Base-by-base conservation (phyloP, 345 rosid species). In the Acer saccharum region DNA sequence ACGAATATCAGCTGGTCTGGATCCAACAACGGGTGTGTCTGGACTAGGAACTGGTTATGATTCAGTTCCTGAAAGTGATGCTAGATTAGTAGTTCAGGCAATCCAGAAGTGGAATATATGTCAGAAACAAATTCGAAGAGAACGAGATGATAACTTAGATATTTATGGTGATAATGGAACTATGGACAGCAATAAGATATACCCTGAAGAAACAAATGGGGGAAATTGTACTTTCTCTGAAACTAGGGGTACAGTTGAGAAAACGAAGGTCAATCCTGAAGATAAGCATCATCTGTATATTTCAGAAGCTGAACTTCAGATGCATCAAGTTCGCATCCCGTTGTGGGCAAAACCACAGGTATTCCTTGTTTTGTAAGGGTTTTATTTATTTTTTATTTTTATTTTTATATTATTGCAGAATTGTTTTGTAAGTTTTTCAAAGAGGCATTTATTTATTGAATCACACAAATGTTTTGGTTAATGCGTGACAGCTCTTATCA, bases 21-120 rank as follows among this genome's bases (percentile, higher is more conserved):
- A 89, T 80, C 50, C 80, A 58, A 80, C 75, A 1, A 54, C 84
- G 23, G 68, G 60, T 23, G 62, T 81, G 41, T 71, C 88, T 60
- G 86, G 88, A 77, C 76, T 79, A 52, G 78, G 74, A 68, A 68
- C 79, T 71, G 72, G 84, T 74, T 82, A 65, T 83, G 98, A 90
- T 71, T 79, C 90, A 4, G 83, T 79, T 67, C 52, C 81, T 50
- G 98, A 92, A 77, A 84, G 79, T 74, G 97, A 93, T 84, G 92
- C 90, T 54, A 88, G 89, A 70, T 70, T 95, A 76, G 87, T 78
- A 25, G 94, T 92, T 72, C 88, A 86, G 74, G 90, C 98, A 55
- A 85, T 93, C 70, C 90, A 84, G 87, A 95, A 92, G 84, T 95
- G 99, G 99, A 88, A 81, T 80, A 88, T 95, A 58, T 89, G 90